Evolutionary conservation across 768 basidiomycete species (phyloP).

Genomic region (Termitomyces sp.): DNA sequence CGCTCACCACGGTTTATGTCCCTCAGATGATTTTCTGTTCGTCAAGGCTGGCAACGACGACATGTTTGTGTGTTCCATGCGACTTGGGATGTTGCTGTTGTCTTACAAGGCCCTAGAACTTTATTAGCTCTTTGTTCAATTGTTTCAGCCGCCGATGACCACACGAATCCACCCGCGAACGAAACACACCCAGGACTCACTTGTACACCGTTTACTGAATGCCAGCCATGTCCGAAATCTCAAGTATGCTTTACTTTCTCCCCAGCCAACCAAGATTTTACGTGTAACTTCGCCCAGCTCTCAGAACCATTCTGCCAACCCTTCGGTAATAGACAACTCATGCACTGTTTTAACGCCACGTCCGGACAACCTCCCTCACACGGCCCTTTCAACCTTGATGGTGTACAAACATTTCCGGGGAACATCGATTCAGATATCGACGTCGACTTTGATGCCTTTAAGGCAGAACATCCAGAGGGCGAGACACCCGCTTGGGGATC

Average conservation of each 20-base stretch:
- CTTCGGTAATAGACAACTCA: slow-evolving; percentile 88
- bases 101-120: slow-evolving; percentile 10
- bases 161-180: slow-evolving; percentile 18
- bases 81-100: too few relatives aligned
- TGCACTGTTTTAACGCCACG: slow-evolving; percentile 67
- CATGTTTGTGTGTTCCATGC: slow-evolving; percentile 28
- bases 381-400: slow-evolving; percentile 1
- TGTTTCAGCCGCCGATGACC: slow-evolving; percentile 14
- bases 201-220: slow-evolving; percentile 57
- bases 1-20: slow-evolving; percentile 30
- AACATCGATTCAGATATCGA: slow-evolving; percentile 7
- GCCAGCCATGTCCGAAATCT: slow-evolving; percentile 62
- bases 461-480: slow-evolving; percentile 31
- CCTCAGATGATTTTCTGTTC: slow-evolving; percentile 30
- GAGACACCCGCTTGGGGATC: slow-evolving; percentile 88
- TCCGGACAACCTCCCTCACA: slow-evolving; percentile 21
- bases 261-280: slow-evolving; percentile 1
- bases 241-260: slow-evolving; percentile 37
- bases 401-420: slow-evolving; percentile 21
- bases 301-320: slow-evolving; percentile 91
- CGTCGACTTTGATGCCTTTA: slow-evolving; percentile 2
- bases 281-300: slow-evolving; percentile 43
- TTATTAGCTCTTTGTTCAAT: slow-evolving; percentile 17
- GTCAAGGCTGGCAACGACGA: slow-evolving; percentile 29
- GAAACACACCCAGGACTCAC: slow-evolving; percentile 30